Conservation (phyloP, 2,329 filamentous ascomycete genomes). For the Penicillium decumbens region DNA sequence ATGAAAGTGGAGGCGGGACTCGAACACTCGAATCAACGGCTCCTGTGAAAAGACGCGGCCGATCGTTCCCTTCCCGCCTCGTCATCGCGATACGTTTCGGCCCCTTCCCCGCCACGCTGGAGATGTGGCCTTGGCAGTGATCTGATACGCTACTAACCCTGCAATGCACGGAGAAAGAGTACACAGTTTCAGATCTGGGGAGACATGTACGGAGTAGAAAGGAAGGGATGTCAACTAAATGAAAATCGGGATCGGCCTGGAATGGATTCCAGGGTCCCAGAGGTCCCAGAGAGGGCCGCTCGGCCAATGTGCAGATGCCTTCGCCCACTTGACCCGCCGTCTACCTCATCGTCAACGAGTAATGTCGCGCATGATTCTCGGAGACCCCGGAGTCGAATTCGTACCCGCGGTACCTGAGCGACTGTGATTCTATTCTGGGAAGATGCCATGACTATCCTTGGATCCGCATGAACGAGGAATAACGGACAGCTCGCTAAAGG, state of each 20-base stretch:
- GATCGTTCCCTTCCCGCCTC: constrained; percentile 15
- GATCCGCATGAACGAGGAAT: not conserved
- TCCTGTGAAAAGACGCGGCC: constrained; percentile 11
- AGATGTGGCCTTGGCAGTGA: constrained; percentile 2
- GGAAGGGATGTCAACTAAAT: constrained; percentile 5
- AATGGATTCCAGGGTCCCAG: constrained; percentile 9
- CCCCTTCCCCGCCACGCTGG: constrained; percentile 5
- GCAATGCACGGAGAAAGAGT: not conserved
- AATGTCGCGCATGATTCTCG: constrained; percentile 7
- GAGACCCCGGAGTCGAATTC: constrained; percentile 8
- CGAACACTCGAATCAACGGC: constrained; percentile 8
- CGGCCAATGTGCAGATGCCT: constrained; percentile 14
- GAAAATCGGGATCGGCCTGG: constrained; percentile 3
- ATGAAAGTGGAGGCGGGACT: not conserved
- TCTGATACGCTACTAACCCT: not conserved
- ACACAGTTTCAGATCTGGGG: not conserved
- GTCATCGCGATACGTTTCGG: constrained; percentile 16
- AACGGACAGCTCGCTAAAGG: not conserved
- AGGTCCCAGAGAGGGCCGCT: constrained; percentile 4
- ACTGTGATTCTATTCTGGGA: not conserved
- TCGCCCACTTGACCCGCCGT: constrained; percentile 18
- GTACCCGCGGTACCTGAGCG: constrained; percentile 1
- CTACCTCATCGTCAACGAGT: constrained; percentile 17
- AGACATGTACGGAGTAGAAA: not conserved
- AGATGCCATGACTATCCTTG: not conserved